phyloP scores from a whole-genome alignment of 495 filamentous ascomycete species.

The Thermothielavioides terrestris region DNA sequence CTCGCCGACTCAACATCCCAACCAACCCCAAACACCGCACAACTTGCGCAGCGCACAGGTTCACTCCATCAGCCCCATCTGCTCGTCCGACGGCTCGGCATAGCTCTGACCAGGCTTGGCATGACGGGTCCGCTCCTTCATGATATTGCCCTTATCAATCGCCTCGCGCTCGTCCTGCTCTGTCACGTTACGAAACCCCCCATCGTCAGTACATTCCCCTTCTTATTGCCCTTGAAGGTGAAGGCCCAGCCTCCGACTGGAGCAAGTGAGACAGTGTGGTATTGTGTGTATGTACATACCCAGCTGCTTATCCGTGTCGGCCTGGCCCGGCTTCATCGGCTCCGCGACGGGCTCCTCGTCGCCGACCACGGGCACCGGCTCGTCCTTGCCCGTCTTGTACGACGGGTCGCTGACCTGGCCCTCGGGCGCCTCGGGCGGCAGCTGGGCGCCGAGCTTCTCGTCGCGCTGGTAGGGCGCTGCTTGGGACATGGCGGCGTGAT shows the following conservation, averaged over 20 bases:
- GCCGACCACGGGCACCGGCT: slow-evolving; percentile 43
- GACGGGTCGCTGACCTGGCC: slow-evolving; percentile 27
- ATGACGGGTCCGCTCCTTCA: slow-evolving; percentile 39
- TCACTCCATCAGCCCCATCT: slow-evolving; percentile 21
- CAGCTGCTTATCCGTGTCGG: slow-evolving; percentile 44
- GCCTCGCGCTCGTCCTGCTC: slow-evolving; percentile 46
- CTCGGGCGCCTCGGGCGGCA: slow-evolving; percentile 10
- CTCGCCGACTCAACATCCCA: too few relatives aligned
- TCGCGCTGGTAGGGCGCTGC: slow-evolving; percentile 14
- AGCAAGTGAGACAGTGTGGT: too few relatives aligned
- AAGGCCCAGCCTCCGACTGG: too few relatives aligned
- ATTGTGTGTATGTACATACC: too few relatives aligned
- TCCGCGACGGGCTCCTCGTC: slow-evolving; percentile 45
- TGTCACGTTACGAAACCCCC: slow-evolving; percentile 9
- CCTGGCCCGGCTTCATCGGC: slow-evolving; percentile 32
- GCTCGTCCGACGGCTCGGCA: slow-evolving; percentile 45
- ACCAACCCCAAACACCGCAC: too few relatives aligned
- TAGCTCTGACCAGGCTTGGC: slow-evolving; percentile 43
- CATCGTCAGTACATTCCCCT: too few relatives aligned
- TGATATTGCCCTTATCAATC: slow-evolving; percentile 44
- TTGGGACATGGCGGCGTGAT: slow-evolving; percentile 19
- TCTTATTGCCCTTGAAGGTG: too few relatives aligned
- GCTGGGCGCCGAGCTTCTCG: slow-evolving; percentile 18
- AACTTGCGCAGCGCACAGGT: background rate
- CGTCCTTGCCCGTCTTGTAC: slow-evolving; percentile 28